Evolutionary conservation across 2,329 filamentous ascomycete genomes (phyloP), one percentile per base, ranked within the genome.

Genomic region (Rutstroemia sp.): DNA sequence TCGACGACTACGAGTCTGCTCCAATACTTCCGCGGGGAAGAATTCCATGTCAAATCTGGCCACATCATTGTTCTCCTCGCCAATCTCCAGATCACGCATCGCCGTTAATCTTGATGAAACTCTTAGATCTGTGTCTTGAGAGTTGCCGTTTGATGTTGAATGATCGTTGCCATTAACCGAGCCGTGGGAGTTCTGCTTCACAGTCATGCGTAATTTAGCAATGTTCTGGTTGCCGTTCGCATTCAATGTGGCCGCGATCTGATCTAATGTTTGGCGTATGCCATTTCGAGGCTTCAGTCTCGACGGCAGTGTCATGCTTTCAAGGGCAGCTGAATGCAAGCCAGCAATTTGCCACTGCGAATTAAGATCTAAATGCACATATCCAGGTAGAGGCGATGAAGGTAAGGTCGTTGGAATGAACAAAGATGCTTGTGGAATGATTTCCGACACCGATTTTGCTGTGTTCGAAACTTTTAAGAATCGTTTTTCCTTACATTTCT

Each of bases 261-360:
- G 78, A 40, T 80, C 78, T 47, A 94, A 72, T 1, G 78, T 82
- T 23, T 64, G 54, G 25, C 65, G 65, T 39, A 67, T 77, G 59
- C 73, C 73, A 63, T 69, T 75, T 60, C 64, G 69, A 4, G 70
- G 70, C 30, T 77, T 78, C 30, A 96, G 72, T 3, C 92, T 81
- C 1, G 89, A 86, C 6, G 89, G 88, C 14, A 97, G 73, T 1
- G 87, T 89, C 36, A 87, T 81, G 23, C 83, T 89, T 70, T 97
- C 94, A 12, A 96, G 69, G 1, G 87, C 88, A 0, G 88, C 78
- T 14, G 84, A 82, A 59, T 95, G 78, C 14, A 96, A 73, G 2
- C 87, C 92, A 12, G 89, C 86, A 3, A 82, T 81, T 64, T 95
- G 84, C 94, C 94, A 99, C 56, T 78, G 74, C 0, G 88, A 94